These are phyloP conservation scores for Vigna radiata DNA, from an alignment of 306 rosid species.

Conservation along the genomic window DNA sequence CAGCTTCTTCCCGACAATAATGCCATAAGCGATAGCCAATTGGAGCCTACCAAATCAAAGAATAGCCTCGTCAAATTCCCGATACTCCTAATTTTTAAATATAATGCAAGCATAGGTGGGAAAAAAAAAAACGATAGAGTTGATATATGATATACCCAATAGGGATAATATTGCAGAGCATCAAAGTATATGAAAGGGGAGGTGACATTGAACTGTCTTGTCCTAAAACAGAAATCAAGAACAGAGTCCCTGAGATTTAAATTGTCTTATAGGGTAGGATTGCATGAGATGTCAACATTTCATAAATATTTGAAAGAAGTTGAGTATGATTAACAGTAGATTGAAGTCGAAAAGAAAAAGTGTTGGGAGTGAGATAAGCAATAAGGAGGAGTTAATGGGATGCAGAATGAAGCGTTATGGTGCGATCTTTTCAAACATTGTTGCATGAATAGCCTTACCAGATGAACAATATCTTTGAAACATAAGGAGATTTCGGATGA, in stretches of 20 bases:
- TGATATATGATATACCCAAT: neutral
- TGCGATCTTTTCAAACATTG: neutral
- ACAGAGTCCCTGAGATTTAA: neutral
- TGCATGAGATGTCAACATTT: constrained; percentile 1
- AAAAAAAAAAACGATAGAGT: neutral
- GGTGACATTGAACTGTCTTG: constrained; percentile 12
- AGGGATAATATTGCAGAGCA: constrained; percentile 23
- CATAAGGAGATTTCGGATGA: constrained; percentile 50
- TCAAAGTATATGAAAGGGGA: constrained; percentile 25
- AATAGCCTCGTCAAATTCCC: constrained; percentile 27
- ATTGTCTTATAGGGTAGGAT: neutral
- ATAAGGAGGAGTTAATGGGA: neutral
- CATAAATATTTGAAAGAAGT: constrained; percentile 31
- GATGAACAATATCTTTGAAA: constrained; percentile 68
- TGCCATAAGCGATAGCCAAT: constrained; percentile 77
- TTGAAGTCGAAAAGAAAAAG: constrained; percentile 11
- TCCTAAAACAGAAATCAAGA: constrained; percentile 15
- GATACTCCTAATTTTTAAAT: constrained; percentile 20
- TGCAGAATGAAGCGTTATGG: neutral
- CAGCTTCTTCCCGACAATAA: constrained; percentile 65
- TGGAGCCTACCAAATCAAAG: constrained; percentile 72
- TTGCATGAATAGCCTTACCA: constrained; percentile 56
- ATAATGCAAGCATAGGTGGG: constrained; percentile 1
- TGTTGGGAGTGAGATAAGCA: constrained; percentile 10
- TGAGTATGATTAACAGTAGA: constrained; percentile 2